phyloP scores from a whole-genome alignment of 2,329 filamentous ascomycete genomes.

The Diaporthe batatas region DNA sequence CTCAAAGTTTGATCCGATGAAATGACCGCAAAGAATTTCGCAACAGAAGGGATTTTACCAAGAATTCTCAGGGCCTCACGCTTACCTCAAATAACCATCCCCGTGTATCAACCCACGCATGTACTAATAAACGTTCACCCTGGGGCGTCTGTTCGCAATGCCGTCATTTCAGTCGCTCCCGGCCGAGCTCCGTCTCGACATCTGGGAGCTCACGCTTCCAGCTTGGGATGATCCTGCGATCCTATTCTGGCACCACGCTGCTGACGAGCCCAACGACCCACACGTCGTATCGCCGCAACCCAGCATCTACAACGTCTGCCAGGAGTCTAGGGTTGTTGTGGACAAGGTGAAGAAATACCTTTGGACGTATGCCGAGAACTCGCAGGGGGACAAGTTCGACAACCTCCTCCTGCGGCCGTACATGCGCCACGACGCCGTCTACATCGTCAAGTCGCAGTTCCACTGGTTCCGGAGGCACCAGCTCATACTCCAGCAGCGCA shows the following conservation, averaged over 20 bases:
- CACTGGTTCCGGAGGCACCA: slow-evolving; percentile 27
- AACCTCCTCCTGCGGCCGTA: slow-evolving; percentile 12
- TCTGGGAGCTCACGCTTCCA: slow-evolving; percentile 25
- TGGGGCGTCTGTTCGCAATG: not conserved
- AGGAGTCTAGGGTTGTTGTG: slow-evolving; percentile 5
- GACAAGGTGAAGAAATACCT: slow-evolving; percentile 12
- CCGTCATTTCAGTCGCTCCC: slow-evolving; percentile 16
- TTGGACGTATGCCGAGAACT: slow-evolving; percentile 3
- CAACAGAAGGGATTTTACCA: not conserved
- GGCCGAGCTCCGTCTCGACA: not conserved
- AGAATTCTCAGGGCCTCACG: not conserved
- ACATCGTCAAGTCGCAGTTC: slow-evolving; percentile 25
- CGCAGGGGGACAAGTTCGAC: slow-evolving; percentile 1
- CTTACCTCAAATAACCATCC: not conserved
- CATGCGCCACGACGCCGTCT: slow-evolving; percentile 15
- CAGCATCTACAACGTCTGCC: slow-evolving; percentile 21
- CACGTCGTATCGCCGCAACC: slow-evolving; percentile 18
- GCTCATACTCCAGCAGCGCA: slow-evolving; percentile 13
- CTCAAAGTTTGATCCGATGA: not conserved
- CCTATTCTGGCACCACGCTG: slow-evolving; percentile 16
- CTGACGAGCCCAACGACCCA: slow-evolving; percentile 3
- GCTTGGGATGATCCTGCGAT: not conserved
- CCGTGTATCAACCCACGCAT: too few species aligned
- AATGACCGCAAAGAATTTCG: not conserved
- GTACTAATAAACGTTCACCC: not conserved